These are phyloP conservation scores for Candida buenavistaensis DNA, from an alignment of 1,139 yeast species.

Conservation along the genomic window DNA sequence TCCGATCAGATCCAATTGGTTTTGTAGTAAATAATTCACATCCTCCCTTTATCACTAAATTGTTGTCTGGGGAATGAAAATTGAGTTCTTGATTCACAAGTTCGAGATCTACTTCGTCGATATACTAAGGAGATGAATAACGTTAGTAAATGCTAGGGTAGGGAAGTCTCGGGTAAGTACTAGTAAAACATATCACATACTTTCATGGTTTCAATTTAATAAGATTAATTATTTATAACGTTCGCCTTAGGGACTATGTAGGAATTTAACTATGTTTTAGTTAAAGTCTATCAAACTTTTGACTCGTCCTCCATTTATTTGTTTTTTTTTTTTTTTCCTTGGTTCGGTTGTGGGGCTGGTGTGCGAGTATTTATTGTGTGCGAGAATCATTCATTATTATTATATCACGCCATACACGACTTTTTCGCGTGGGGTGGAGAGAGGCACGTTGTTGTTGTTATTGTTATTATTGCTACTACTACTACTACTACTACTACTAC, in stretches of 20 bases:
- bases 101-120: constrained; percentile 90
- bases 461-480: no score
- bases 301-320: no score
- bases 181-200: no score
- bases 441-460: background rate
- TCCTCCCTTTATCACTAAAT: constrained; percentile 74
- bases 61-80: constrained; percentile 85
- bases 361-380: no score
- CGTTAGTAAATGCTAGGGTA: constrained; percentile 12
- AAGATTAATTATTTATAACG: background rate
- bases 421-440: background rate
- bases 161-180: no score
- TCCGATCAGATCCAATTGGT: constrained; percentile 86
- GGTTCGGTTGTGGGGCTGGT: no score
- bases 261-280: no score
- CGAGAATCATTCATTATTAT: no score
- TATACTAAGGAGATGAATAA: constrained; percentile 52
- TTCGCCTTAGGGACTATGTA: background rate
- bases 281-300: no score
- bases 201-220: background rate
- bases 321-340: no score
- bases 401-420: constrained; percentile 1
- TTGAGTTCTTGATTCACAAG: constrained; percentile 82
- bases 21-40: constrained; percentile 94
- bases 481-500: no score